Conservation (phyloP, 2,329 filamentous ascomycete genomes). For the Monilinia laxa region DNA sequence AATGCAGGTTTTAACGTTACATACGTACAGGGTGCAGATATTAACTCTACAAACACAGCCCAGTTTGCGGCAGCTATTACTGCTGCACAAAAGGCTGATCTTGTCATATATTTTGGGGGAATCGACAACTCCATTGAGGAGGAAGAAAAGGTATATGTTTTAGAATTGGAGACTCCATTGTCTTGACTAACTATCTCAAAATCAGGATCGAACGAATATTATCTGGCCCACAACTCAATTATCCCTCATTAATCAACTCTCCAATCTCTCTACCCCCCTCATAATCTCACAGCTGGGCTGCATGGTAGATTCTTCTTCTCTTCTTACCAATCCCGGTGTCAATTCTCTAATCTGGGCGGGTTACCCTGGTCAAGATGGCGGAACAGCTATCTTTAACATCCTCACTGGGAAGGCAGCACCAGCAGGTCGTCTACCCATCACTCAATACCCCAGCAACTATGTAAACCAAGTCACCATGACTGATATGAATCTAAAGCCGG, state of each 20-base stretch:
- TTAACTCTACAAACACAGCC: constrained; percentile 39
- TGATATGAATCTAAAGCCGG: constrained; percentile 55
- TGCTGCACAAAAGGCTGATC: constrained; percentile 48
- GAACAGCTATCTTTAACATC: constrained; percentile 54
- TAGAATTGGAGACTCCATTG: neutral
- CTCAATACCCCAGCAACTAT: constrained; percentile 57
- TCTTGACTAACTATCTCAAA: neutral
- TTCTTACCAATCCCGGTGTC: constrained; percentile 50
- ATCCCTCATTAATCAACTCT: constrained; percentile 50
- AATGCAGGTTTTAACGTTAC: constrained; percentile 31
- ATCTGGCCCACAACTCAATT: constrained; percentile 54
- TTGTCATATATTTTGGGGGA: constrained; percentile 56
- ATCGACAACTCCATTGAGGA: constrained; percentile 53
- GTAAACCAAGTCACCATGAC: constrained; percentile 52
- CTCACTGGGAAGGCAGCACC: constrained; percentile 46
- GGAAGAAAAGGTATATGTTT: constrained; percentile 42
- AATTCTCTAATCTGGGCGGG: constrained; percentile 56
- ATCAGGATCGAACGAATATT: constrained; percentile 50
- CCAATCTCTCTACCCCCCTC: constrained; percentile 48
- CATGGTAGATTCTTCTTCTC: constrained; percentile 52
- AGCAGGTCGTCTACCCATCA: constrained; percentile 51
- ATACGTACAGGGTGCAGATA: constrained; percentile 44
- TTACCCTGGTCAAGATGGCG: constrained; percentile 60
- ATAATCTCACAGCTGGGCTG: constrained; percentile 54
- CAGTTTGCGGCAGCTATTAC: constrained; percentile 39